Evolutionary conservation across 345 rosid genomes (phyloP).

Genomic region (Murraya koenigii): DNA sequence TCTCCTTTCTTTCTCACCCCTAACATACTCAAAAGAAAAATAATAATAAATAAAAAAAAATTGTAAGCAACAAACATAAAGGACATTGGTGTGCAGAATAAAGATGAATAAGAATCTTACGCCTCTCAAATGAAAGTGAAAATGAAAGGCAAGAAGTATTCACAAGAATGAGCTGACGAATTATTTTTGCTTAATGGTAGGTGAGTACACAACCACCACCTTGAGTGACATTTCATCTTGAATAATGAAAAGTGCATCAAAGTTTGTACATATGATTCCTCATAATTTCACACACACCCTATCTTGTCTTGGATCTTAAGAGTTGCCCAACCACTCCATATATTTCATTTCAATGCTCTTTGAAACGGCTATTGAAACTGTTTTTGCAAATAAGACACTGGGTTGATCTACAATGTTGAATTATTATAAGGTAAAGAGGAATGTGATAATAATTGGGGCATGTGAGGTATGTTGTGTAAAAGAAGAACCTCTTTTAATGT

Average conservation of each 20-base stretch:
- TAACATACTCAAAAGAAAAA: not conserved
- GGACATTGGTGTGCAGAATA: not conserved
- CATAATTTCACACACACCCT: constrained; percentile 5
- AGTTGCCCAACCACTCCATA: constrained; percentile 19
- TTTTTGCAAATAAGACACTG: not conserved
- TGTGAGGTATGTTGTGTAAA: constrained; percentile 15
- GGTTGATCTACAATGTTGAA: constrained; percentile 1
- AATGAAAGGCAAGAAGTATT: not conserved
- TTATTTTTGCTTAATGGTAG: constrained; percentile 10
- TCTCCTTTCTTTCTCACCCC: not conserved
- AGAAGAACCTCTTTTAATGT: not conserved
- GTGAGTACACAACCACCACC: constrained; percentile 30
- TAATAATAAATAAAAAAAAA: not conserved
- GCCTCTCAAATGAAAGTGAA: constrained; percentile 1
- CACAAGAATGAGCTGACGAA: not conserved
- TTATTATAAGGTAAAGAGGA: not conserved
- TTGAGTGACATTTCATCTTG: constrained; percentile 7
- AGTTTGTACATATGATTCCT: not conserved
- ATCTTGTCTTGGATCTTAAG: constrained; percentile 23
- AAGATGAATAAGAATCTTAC: not conserved
- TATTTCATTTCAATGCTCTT: constrained; percentile 4
- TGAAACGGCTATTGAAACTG: not conserved
- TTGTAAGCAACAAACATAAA: constrained; percentile 9
- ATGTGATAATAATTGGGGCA: constrained; percentile 17
- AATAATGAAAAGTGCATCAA: constrained; percentile 10